phyloP scores from a whole-genome alignment of 805 yeast species.

The Wickerhamomyces ciferrii region DNA sequence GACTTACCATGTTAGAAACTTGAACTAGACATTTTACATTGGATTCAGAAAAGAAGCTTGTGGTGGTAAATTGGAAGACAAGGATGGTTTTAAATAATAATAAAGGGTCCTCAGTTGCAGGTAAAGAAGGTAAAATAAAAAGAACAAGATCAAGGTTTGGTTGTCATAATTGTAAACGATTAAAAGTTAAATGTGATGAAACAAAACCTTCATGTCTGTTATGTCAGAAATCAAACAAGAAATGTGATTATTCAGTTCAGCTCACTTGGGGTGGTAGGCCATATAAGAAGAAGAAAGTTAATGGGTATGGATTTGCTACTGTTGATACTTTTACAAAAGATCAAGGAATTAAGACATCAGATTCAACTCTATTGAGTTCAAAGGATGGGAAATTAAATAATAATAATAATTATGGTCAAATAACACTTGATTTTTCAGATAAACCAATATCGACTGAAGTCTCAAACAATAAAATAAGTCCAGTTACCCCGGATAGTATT shows the following conservation, averaged over 20 bases:
- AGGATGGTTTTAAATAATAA: too few relatives aligned
- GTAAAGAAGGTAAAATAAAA: conserved; percentile 7
- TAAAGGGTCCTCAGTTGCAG: background rate
- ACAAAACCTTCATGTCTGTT: conserved; percentile 53
- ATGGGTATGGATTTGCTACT: conserved; percentile 18
- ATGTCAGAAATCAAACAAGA: conserved; percentile 40
- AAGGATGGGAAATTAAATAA: too few relatives aligned
- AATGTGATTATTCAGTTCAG: conserved; percentile 60
- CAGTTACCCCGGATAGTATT: background rate
- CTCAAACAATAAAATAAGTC: too few relatives aligned
- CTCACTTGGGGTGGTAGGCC: conserved; percentile 78
- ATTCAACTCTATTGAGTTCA: too few relatives aligned
- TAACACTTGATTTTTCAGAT: too few relatives aligned
- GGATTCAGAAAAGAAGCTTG: too few relatives aligned
- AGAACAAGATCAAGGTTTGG: conserved; percentile 49
- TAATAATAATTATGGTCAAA: too few relatives aligned
- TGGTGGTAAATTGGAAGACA: too few relatives aligned
- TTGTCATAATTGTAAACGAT: conserved; percentile 55
- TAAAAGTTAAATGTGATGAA: conserved; percentile 70
- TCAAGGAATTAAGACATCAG: too few relatives aligned
- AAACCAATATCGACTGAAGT: too few relatives aligned
- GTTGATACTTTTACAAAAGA: conserved; percentile 11
- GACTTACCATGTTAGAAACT: too few relatives aligned
- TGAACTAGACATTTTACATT: too few relatives aligned
- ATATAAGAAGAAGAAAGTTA: conserved; percentile 35